Conservation (phyloP, 2,329 filamentous ascomycete species). For the Neophaeococcomyces mojaviensis region DNA sequence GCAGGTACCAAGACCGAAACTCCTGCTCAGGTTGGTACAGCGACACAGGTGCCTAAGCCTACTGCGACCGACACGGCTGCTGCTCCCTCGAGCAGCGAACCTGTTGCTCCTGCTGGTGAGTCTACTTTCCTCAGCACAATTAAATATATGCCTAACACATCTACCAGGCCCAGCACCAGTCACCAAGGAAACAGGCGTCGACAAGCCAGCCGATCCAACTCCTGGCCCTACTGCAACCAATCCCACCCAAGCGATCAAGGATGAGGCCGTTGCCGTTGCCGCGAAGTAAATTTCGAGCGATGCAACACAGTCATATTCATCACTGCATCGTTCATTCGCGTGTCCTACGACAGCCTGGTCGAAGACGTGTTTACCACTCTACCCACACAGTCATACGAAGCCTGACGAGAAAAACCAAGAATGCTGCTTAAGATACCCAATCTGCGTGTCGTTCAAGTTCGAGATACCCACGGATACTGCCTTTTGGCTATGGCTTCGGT, state of each 20-base stretch:
- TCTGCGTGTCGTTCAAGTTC: no score
- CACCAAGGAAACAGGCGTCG: slow-evolving; percentile 7
- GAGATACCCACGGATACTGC: no score
- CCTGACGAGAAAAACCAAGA: no score
- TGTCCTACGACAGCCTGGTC: no score
- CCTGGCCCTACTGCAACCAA: slow-evolving; percentile 11
- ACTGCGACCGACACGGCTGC: slow-evolving; percentile 15
- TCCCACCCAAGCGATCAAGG: neutral
- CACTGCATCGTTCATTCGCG: no score
- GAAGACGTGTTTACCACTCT: no score
- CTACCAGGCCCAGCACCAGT: slow-evolving; percentile 15
- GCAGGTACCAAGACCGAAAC: slow-evolving; percentile 14
- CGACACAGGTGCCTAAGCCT: slow-evolving; percentile 14
- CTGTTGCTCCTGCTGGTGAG: slow-evolving; percentile 17
- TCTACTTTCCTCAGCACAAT: slow-evolving; percentile 1
- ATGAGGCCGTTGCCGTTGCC: slow-evolving; percentile 3
- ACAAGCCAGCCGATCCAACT: slow-evolving; percentile 15
- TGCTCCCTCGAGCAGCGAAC: slow-evolving; percentile 16
- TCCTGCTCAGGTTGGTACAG: slow-evolving; percentile 4
- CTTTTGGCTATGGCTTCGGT: no score
- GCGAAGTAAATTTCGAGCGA: neutral
- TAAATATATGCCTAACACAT: neutral
- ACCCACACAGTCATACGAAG: no score
- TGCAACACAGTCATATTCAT: neutral
- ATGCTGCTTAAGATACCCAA: no score